phyloP scores from a whole-genome alignment of 208 protist genomes.

The Blechomonas ayalai region DNA sequence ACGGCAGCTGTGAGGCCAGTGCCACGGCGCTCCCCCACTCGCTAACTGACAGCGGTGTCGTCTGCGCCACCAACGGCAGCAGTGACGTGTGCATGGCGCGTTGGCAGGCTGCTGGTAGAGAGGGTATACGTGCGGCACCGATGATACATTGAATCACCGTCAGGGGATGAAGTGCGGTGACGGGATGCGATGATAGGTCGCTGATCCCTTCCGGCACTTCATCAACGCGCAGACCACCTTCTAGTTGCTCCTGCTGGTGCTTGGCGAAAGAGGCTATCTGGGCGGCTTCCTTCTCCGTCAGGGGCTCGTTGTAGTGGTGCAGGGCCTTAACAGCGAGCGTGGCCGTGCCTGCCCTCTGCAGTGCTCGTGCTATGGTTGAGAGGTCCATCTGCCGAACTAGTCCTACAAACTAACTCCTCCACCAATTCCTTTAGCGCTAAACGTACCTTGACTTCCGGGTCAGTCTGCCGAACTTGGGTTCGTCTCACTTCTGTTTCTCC shows the following conservation, averaged over 20 bases:
- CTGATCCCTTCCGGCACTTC: conserved; percentile 38
- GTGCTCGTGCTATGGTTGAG: conserved; percentile 24
- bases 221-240: conserved; percentile 45
- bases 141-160: conserved; percentile 62
- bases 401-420: no score
- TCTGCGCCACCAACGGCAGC: conserved; percentile 26
- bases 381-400: conserved; percentile 44
- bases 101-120: conserved; percentile 36
- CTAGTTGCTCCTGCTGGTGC: conserved; percentile 38
- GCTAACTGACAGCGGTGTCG: conserved; percentile 31
- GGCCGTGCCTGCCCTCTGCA: conserved; percentile 29
- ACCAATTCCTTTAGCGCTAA: no score
- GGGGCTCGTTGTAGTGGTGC: conserved; percentile 64
- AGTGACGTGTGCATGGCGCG: conserved; percentile 56
- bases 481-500: no score
- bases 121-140: conserved; percentile 39
- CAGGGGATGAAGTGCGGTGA: conserved; percentile 46
- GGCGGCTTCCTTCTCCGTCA: conserved; percentile 55
- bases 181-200: conserved; percentile 33
- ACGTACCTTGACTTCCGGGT: no score
- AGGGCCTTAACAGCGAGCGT: conserved; percentile 23
- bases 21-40: conserved; percentile 55
- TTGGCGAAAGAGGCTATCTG: conserved; percentile 41
- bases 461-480: no score
- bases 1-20: conserved; percentile 15